Evolutionary conservation across 2,329 filamentous ascomycete genomes (phyloP), one percentile per base, ranked within the genome.

Genomic region (Pseudopithomyces maydicus): DNA sequence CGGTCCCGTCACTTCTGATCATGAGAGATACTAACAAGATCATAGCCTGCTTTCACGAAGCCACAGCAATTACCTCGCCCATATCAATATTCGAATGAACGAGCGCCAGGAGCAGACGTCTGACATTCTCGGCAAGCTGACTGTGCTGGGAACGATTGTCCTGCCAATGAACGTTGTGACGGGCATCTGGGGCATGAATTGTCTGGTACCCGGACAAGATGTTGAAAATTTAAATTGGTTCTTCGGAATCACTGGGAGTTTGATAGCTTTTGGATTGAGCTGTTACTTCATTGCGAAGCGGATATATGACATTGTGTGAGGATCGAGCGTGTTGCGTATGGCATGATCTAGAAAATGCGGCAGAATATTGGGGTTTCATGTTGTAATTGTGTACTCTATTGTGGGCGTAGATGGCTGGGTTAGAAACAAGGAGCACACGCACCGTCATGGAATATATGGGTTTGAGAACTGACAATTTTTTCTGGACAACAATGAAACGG

Each of bases 131-230:
- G 93, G 93, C 62, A 97, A 95, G 76, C 84, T 99, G 58, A 98
- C 95, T 0, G 95, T 99, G 1, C 83, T 99, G 1, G 95, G 95
- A 63, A 99, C 95, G 6, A 98, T 99, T 65, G 94, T 99, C 2
- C 81, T 99, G 55, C 95, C 95, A 11, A 97, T 99, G 93, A 99
- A 99, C 74, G 96, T 99, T 73, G 94, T 99, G 69, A 98, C 95
- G 2, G 95, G 95, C 65, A 87, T 98, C 69, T 99, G 94, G 93
- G 95, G 94, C 50, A 98, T 98, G 94, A 99, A 99, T 54, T 75
- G 70, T 69, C 92, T 91, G 82, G 95, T 99, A 0, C 95, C 95
- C 0, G 95, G 95, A 1, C 94, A 98, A 75, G 89, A 94, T 44
- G 80, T 88, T 57, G 92, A 96, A 63, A 90, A 90, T 47, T 58